Evolutionary conservation across 2,329 filamentous ascomycete genomes (phyloP).

Genomic region (Clonostachys sp.): DNA sequence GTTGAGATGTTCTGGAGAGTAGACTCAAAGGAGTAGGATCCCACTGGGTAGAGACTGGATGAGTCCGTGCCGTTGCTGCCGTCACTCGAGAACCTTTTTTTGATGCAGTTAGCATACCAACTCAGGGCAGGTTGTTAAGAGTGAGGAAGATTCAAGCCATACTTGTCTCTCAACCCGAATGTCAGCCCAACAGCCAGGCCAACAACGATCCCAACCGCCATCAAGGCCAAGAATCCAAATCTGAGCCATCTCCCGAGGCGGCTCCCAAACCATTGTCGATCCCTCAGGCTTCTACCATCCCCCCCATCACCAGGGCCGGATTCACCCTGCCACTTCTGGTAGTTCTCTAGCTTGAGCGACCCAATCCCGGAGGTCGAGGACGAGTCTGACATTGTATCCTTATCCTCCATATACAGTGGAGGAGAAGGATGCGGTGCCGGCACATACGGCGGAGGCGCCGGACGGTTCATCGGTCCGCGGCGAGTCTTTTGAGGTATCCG

Average conservation of each 20-base stretch:
- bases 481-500: slow-evolving; percentile 21
- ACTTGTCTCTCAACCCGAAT: slow-evolving; percentile 30
- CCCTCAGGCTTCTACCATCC: background rate
- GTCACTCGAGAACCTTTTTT: background rate
- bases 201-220: slow-evolving; percentile 23
- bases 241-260: slow-evolving; percentile 21
- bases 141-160: slow-evolving; percentile 7
- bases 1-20: slow-evolving; percentile 48
- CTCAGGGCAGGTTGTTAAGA: background rate
- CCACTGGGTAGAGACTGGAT: slow-evolving; percentile 46
- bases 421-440: background rate
- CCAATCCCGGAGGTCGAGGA: background rate
- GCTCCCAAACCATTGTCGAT: slow-evolving; percentile 2
- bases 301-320: background rate
- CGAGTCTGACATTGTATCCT: background rate
- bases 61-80: slow-evolving; percentile 2
- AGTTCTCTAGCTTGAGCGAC: background rate
- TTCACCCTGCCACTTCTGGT: background rate
- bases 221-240: slow-evolving; percentile 15
- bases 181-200: slow-evolving; percentile 33
- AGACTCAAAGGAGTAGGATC: slow-evolving; percentile 57
- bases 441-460: slow-evolving; percentile 2
- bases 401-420: background rate
- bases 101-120: background rate
- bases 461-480: slow-evolving; percentile 1